Evolutionary conservation across 2,329 filamentous ascomycete genomes (phyloP).

Genomic region (Metarhizium humberi): DNA sequence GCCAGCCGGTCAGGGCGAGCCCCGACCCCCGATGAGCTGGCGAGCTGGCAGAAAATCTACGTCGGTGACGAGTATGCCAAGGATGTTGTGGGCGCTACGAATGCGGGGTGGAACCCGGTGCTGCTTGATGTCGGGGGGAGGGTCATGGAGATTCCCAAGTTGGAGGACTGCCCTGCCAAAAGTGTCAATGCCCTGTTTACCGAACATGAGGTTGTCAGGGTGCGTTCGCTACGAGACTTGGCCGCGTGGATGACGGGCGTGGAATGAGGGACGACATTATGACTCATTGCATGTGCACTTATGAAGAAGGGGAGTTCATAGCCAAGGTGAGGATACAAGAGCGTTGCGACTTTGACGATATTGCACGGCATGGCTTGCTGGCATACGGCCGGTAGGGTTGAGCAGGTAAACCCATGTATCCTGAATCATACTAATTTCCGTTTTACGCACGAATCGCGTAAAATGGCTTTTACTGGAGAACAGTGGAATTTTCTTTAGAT

Average conservation of each 20-base stretch:
- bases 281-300: neutral
- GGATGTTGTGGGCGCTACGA: conserved; percentile 36
- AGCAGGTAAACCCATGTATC: too few species aligned
- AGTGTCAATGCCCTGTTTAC: conserved; percentile 8
- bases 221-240: conserved; percentile 10
- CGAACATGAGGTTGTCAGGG: conserved; percentile 7
- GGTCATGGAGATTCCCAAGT: neutral
- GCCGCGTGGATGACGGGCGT: conserved; percentile 4
- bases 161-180: conserved; percentile 6
- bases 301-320: too few species aligned
- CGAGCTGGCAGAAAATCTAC: conserved; percentile 34
- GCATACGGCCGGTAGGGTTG: too few species aligned
- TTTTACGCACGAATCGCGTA: too few species aligned
- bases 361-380: too few species aligned
- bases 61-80: conserved; percentile 44
- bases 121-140: conserved; percentile 10
- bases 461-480: too few species aligned
- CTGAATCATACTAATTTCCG: too few species aligned
- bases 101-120: conserved; percentile 16
- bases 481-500: too few species aligned
- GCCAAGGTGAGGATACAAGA: too few species aligned
- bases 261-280: neutral
- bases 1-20: conserved; percentile 7
- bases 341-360: too few species aligned
- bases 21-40: conserved; percentile 9